Percentiles rank a stretch among this genome's conserved stretches.
Conservation (phyloP, 2,329 filamentous ascomycete species). For the Drechmeria coniospora region DNA sequence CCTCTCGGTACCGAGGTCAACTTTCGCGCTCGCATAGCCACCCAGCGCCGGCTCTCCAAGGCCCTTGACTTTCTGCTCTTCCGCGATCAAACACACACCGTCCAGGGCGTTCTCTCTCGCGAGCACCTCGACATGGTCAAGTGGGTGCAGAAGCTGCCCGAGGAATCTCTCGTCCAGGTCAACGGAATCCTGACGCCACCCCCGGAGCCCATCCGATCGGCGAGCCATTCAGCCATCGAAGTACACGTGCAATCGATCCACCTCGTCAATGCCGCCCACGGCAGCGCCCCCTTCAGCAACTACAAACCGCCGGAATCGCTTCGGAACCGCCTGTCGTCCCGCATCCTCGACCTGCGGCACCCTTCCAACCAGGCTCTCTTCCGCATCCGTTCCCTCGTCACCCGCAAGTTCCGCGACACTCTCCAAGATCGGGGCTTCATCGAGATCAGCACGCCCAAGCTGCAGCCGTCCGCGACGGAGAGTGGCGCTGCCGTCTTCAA, state of each 20-base stretch:
- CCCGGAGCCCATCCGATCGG: conserved; percentile 58
- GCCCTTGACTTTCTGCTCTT: conserved; percentile 76
- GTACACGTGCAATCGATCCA: conserved; percentile 46
- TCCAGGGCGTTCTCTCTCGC: conserved; percentile 61
- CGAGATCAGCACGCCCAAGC: conserved; percentile 86
- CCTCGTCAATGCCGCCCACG: conserved; percentile 33
- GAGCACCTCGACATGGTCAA: conserved; percentile 57
- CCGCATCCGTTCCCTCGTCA: conserved; percentile 68
- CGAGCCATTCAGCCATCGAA: conserved; percentile 62
- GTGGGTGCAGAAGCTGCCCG: conserved; percentile 71
- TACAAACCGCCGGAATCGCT: conserved; percentile 48
- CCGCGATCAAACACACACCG: conserved; percentile 66
- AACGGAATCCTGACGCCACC: conserved; percentile 59
- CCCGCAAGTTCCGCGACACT: conserved; percentile 62
- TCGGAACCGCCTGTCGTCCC: conserved; percentile 59
- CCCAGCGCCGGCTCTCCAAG: conserved; percentile 66
- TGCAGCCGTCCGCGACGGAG: conserved; percentile 81
- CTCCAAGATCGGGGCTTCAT: conserved; percentile 68
- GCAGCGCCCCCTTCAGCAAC: conserved; percentile 34
- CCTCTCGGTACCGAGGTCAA: conserved; percentile 24
- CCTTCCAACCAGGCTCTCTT: conserved; percentile 77
- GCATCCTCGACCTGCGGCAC: conserved; percentile 75
- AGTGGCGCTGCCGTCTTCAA: conserved; percentile 85
- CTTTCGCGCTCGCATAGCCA: conserved; percentile 29
- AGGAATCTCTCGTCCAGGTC: conserved; percentile 66